Evolutionary conservation across 2,329 filamentous ascomycete species (phyloP).

Genomic region (Paracoccidioides brasiliensis): DNA sequence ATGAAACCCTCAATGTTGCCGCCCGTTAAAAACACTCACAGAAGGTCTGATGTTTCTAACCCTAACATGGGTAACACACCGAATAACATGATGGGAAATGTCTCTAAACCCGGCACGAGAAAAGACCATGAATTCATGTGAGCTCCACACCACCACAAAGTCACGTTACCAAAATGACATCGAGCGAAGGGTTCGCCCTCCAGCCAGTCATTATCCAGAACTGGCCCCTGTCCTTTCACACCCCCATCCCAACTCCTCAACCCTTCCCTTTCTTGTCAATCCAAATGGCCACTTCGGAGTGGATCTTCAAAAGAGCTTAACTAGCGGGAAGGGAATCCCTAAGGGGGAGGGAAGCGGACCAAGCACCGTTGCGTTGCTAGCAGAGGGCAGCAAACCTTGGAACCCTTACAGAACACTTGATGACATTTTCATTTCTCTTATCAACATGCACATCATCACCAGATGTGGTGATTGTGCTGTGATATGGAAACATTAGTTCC

Average conservation of each 20-base stretch:
- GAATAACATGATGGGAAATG: no score
- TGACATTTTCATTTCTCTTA: no score
- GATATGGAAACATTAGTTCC: neutral
- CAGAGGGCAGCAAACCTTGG: neutral
- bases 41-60: no score
- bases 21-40: no score
- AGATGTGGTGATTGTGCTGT: neutral
- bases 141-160: slow-evolving; percentile 1
- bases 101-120: no score
- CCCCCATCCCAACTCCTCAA: neutral
- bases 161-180: slow-evolving; percentile 5
- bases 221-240: slow-evolving; percentile 2
- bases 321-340: neutral
- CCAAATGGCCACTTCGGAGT: neutral
- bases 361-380: neutral
- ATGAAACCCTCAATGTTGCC: no score
- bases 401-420: no score
- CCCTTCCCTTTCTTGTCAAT: neutral
- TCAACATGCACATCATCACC: neutral
- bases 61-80: no score
- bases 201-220: slow-evolving; percentile 1
- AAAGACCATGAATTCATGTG: neutral
- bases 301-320: neutral
- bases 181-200: slow-evolving; percentile 2
- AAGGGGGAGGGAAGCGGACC: neutral